These are phyloP conservation scores for Punica granatum DNA, from an alignment of 345 rosid genomes.

Conservation along the genomic window DNA sequence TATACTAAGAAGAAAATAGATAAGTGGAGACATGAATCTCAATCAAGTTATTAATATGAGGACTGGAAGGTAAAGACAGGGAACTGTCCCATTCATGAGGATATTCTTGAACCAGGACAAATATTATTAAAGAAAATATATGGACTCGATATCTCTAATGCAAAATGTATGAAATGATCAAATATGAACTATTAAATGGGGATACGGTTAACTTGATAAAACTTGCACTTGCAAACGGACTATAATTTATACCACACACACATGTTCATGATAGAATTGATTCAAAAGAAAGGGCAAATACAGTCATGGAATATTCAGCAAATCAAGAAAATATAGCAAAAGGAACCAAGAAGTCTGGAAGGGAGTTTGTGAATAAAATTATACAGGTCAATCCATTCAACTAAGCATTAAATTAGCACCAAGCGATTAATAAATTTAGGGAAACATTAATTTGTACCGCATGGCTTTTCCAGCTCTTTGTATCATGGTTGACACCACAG, in stretches of 20 bases:
- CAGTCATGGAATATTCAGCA: not conserved
- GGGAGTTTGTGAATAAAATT: not conserved
- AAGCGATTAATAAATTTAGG: not conserved
- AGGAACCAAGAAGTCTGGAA: not conserved
- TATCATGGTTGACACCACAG: constrained; percentile 71
- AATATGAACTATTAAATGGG: too few relatives aligned
- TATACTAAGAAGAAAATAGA: not conserved
- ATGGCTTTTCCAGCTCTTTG: constrained; percentile 81
- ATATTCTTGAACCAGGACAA: not conserved
- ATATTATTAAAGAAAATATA: not conserved
- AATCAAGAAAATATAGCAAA: not conserved
- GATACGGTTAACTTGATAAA: not conserved
- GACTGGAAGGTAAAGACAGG: not conserved
- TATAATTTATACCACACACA: not conserved
- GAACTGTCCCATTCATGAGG: not conserved
- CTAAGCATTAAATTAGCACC: not conserved
- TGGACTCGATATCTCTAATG: not conserved
- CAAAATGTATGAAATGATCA: not conserved
- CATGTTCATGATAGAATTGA: not conserved
- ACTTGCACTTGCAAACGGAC: not conserved
- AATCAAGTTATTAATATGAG: not conserved
- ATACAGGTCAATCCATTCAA: not conserved
- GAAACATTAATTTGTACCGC: constrained; percentile 27
- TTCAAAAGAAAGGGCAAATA: not conserved
- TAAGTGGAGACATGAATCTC: not conserved